A percentile compares a stretch with the other conserved stretches of the same genome.
Conservation (phyloP, 495 filamentous ascomycete species). For the Pyronema omphalodes region DNA sequence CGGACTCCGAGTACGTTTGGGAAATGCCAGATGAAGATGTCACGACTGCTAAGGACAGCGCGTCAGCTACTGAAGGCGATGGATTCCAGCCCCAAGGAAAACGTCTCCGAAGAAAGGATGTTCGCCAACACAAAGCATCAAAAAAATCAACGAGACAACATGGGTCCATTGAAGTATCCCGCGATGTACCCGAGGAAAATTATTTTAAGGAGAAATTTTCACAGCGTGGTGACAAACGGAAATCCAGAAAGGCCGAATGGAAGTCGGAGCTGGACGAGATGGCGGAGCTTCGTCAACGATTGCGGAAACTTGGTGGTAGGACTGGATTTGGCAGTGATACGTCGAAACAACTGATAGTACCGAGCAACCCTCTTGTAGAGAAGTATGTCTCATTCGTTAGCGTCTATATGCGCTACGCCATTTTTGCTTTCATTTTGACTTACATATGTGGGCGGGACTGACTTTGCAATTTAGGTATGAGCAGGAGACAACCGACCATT, state of each 20-base stretch:
- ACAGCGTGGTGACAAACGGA: no score
- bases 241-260: neutral
- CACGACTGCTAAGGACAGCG: no score
- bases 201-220: neutral
- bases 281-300: conserved; percentile 15
- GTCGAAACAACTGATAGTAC: conserved; percentile 1
- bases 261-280: conserved; percentile 18
- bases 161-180: neutral
- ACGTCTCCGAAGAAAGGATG: no score
- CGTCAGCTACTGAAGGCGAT: no score
- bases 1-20: no score
- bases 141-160: no score
- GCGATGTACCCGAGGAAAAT: conserved; percentile 6
- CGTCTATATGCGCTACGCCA: neutral
- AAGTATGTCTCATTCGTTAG: conserved; percentile 5
- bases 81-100: no score
- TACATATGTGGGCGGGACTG: neutral
- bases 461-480: conserved; percentile 13
- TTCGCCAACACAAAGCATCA: no score
- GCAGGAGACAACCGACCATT: conserved; percentile 11
- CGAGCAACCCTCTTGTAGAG: conserved; percentile 9
- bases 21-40: no score
- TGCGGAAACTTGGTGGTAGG: conserved; percentile 15
- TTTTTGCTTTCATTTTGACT: neutral
- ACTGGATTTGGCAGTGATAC: neutral